Conservation (phyloP, 2,329 filamentous ascomycete genomes). For the Erysiphe pisi region DNA sequence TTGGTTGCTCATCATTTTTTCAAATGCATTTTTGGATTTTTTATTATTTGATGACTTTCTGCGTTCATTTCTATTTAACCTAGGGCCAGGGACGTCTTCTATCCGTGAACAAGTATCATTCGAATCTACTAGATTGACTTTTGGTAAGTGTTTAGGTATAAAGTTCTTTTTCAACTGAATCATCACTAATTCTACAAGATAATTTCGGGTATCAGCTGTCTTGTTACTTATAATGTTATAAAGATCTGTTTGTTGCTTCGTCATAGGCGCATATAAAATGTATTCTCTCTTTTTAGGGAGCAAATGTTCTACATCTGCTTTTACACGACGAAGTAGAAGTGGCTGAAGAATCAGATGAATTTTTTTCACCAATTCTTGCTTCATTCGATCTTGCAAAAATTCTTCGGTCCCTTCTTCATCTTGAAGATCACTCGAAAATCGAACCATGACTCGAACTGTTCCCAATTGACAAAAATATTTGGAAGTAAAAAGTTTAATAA, state of each 20-base stretch:
- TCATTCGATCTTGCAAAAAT: slow-evolving; percentile 66
- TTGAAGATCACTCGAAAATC: slow-evolving; percentile 86
- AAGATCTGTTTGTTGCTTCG: slow-evolving; percentile 76
- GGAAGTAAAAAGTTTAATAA: slow-evolving; percentile 86
- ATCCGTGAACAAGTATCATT: slow-evolving; percentile 34
- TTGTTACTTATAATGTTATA: slow-evolving; percentile 58
- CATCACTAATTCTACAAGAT: slow-evolving; percentile 68
- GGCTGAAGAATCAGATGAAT: slow-evolving; percentile 91
- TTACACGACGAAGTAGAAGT: slow-evolving; percentile 74
- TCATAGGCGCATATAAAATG: slow-evolving; percentile 86
- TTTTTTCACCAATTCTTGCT: slow-evolving; percentile 69
- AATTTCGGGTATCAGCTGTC: slow-evolving; percentile 54
- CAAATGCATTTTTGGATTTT: slow-evolving; percentile 40
- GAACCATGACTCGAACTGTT: slow-evolving; percentile 92
- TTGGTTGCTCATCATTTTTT: slow-evolving; percentile 39
- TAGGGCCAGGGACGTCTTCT: slow-evolving; percentile 29
- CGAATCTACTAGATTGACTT: slow-evolving; percentile 32
- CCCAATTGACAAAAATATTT: slow-evolving; percentile 83
- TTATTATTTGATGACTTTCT: slow-evolving; percentile 30
- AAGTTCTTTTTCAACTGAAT: slow-evolving; percentile 47
- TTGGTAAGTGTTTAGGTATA: slow-evolving; percentile 29
- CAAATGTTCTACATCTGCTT: slow-evolving; percentile 81
- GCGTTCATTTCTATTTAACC: slow-evolving; percentile 31
- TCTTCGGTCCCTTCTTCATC: slow-evolving; percentile 70
- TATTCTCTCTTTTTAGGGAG: slow-evolving; percentile 97